phyloP scores from a whole-genome alignment of 257 asterid genomes.

The Gentiana dahurica region DNA sequence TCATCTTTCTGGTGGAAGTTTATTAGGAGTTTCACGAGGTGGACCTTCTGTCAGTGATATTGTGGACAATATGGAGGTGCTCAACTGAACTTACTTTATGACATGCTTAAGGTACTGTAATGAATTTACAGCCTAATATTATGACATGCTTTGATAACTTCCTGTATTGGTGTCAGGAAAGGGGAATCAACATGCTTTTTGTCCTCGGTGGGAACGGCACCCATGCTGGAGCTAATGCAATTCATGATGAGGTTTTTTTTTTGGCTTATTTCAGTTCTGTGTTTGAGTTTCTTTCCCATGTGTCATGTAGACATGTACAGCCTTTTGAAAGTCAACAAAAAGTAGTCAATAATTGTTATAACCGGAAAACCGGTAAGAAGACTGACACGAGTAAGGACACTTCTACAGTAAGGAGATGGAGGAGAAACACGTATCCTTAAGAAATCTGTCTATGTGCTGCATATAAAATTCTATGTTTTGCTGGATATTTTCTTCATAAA shows the following conservation, averaged over 20 bases:
- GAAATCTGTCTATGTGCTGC: too few species aligned
- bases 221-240: slow-evolving; percentile 97
- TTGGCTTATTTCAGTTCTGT: slow-evolving; percentile 5
- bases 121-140: background rate
- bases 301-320: background rate
- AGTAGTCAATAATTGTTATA: too few species aligned
- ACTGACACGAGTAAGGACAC: too few species aligned
- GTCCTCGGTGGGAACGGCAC: slow-evolving; percentile 99
- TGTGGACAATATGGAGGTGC: slow-evolving; percentile 84
- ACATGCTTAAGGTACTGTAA: slow-evolving; percentile 5
- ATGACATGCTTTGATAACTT: slow-evolving; percentile 5
- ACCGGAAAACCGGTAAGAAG: too few species aligned
- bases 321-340: too few species aligned
- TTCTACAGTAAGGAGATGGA: too few species aligned
- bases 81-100: slow-evolving; percentile 5
- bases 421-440: too few species aligned
- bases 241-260: slow-evolving; percentile 73
- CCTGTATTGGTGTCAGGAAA: slow-evolving; percentile 44
- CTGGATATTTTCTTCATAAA: too few species aligned
- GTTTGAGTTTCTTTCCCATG: background rate
- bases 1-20: slow-evolving; percentile 97
- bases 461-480: too few species aligned
- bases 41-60: slow-evolving; percentile 76
- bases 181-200: slow-evolving; percentile 90
- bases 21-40: slow-evolving; percentile 97